phyloP scores from a whole-genome alignment of 768 basidiomycete species.

The Leccinellum rugosiceps region DNA sequence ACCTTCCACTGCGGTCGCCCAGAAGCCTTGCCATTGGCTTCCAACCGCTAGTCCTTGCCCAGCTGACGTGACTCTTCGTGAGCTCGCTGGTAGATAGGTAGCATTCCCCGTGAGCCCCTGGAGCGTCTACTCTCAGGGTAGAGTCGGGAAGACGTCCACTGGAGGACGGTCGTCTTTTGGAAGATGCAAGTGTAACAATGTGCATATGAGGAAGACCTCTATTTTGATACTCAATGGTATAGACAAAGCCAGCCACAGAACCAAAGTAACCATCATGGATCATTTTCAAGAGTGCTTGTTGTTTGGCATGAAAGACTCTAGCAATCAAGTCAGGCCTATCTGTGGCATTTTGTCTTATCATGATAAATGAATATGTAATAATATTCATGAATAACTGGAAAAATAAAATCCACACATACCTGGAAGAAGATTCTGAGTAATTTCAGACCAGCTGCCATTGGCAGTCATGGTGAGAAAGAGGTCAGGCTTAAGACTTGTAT shows the following conservation, averaged over 20 bases:
- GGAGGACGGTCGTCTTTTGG: no score
- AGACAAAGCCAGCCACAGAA: slow-evolving; percentile 39
- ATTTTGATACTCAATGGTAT: slow-evolving; percentile 40
- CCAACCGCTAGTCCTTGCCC: no score
- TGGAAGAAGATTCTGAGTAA: slow-evolving; percentile 35
- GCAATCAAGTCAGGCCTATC: slow-evolving; percentile 48
- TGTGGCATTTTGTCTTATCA: slow-evolving; percentile 31
- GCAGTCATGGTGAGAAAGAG: slow-evolving; percentile 53
- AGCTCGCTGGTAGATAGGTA: no score
- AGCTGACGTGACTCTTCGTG: no score
- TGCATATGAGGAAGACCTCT: background rate
- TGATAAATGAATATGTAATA: no score
- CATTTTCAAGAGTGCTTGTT: slow-evolving; percentile 33
- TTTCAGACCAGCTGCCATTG: slow-evolving; percentile 50
- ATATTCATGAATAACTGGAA: background rate
- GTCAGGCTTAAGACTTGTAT: slow-evolving; percentile 36
- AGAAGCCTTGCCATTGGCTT: no score
- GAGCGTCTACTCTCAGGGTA: no score
- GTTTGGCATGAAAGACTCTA: slow-evolving; percentile 44
- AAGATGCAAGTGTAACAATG: no score
- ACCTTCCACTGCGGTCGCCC: no score
- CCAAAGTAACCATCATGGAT: slow-evolving; percentile 44
- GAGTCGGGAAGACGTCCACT: no score
- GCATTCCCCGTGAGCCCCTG: no score
- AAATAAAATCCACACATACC: slow-evolving; percentile 9